phyloP scores from a whole-genome alignment of 441 rosid genomes.

The Daphne laureola region DNA sequence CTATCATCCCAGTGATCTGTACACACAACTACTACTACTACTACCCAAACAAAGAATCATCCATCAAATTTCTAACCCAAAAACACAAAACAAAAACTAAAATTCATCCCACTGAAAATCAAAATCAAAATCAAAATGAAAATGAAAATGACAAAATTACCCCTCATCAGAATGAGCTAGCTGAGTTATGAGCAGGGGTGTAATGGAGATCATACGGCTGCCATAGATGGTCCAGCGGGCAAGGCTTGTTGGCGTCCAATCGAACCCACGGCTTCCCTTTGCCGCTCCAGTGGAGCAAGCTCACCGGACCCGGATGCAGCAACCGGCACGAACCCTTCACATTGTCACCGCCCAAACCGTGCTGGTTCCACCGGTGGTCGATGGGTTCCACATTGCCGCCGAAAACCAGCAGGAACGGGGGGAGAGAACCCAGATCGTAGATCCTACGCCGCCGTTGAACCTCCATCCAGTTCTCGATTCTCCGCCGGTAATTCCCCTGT shows the following conservation, averaged over 20 bases:
- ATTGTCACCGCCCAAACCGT: slow-evolving; percentile 90
- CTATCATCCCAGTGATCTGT: slow-evolving; percentile 28
- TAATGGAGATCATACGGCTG: slow-evolving; percentile 64
- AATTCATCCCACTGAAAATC: slow-evolving; percentile 7
- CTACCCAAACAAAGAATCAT: slow-evolving; percentile 38
- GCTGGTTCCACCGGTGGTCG: slow-evolving; percentile 89
- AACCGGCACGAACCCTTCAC: slow-evolving; percentile 77
- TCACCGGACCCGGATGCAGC: slow-evolving; percentile 77
- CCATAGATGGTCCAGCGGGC: slow-evolving; percentile 78
- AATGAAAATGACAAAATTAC: too few relatives aligned
- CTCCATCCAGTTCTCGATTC: slow-evolving; percentile 83
- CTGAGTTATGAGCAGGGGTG: slow-evolving; percentile 22
- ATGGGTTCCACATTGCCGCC: slow-evolving; percentile 73
- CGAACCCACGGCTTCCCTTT: slow-evolving; percentile 96
- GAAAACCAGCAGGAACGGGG: slow-evolving; percentile 79
- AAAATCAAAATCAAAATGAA: too few relatives aligned
- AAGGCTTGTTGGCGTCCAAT: slow-evolving; percentile 60
- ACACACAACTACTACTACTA: slow-evolving; percentile 24
- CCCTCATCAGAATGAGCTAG: too few relatives aligned
- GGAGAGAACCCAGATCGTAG: slow-evolving; percentile 84
- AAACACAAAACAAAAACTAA: slow-evolving; percentile 9
- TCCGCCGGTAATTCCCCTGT: slow-evolving; percentile 55
- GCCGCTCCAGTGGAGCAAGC: slow-evolving; percentile 95
- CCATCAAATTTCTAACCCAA: slow-evolving; percentile 20
- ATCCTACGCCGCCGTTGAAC: slow-evolving; percentile 66